Percentiles rank a stretch among this genome's conserved stretches.
These are phyloP conservation scores for Hagleromyces aurorensis DNA, from an alignment of 805 yeast genomes.

Conservation along the genomic window DNA sequence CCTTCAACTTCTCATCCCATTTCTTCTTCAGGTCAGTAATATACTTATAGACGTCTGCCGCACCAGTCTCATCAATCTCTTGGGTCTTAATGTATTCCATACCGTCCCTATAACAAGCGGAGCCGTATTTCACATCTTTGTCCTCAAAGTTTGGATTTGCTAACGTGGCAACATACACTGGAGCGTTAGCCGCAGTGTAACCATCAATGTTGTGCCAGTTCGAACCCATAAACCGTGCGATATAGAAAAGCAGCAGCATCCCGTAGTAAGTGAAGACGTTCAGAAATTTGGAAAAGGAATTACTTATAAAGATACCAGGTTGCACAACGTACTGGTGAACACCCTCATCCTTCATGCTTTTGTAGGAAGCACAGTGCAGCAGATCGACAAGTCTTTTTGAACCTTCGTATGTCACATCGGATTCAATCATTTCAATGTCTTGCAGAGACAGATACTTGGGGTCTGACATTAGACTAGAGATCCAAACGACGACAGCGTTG, in stretches of 20 bases:
- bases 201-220: slow-evolving; percentile 87
- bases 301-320: slow-evolving; percentile 89
- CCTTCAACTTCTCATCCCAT: slow-evolving; percentile 70
- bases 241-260: slow-evolving; percentile 75
- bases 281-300: slow-evolving; percentile 67
- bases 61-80: slow-evolving; percentile 56
- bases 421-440: slow-evolving; percentile 63
- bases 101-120: slow-evolving; percentile 62
- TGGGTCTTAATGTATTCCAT: slow-evolving; percentile 49
- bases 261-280: slow-evolving; percentile 76
- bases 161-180: slow-evolving; percentile 53
- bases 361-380: slow-evolving; percentile 64
- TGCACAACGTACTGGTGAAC: slow-evolving; percentile 74
- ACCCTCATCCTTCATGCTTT: slow-evolving; percentile 41
- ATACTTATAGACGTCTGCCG: slow-evolving; percentile 57
- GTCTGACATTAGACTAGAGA: slow-evolving; percentile 74
- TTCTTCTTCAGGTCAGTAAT: slow-evolving; percentile 46
- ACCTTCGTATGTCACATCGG: slow-evolving; percentile 77
- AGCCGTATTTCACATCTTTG: slow-evolving; percentile 58
- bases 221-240: slow-evolving; percentile 77
- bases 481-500: slow-evolving; percentile 74
- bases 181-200: slow-evolving; percentile 84
- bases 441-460: slow-evolving; percentile 65
- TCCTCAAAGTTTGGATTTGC: slow-evolving; percentile 41
- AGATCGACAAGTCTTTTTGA: slow-evolving; percentile 83